Base-by-base conservation (phyloP, 305 asterid species). In the Fraxinus xanthoxyloides region DNA sequence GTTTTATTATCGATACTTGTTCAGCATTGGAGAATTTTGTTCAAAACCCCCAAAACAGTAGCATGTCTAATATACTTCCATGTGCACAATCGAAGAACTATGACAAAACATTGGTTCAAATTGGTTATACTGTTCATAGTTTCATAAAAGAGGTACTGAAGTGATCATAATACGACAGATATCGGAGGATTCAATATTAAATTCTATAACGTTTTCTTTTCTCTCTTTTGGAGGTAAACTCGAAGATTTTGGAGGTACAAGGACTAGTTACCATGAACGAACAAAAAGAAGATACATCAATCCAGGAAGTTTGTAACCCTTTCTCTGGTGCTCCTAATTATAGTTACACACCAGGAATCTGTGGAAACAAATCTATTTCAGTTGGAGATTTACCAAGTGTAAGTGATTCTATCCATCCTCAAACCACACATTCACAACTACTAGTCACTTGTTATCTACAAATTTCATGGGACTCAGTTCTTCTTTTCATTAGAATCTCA, bases 1-100 rank as follows among this genome's bases (percentile, higher is more conserved):
- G 92, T 72, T 90, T 87, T 85, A 86, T 89, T 43, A 78, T 74
- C 35, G 93, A 90, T 75, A 89, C 91, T 13, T 89, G 94, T 84
- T 59, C 85, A 43, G 85, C 90, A 63, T 46, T 91, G 80, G 85
- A 80, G 76, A 83, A 81, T 76, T 91, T 85, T 78, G 85, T 77
- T 63, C 85, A 86, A 72, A 86, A 85, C 67, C 89, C 91, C 28
- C 65, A 84, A 26, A 82, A 87, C 73, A 87, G 82, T 75, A 88
- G 90, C 86, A 84, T 88, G 5, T 72, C 81, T 23, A 63, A 69
- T 24, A 80, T 87, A 79, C 88, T 89, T 80, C 93, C 92, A 8
- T 90, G 95, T 74, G 86, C 86, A 40, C 80, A 87, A 7, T 63
- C 85, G 35, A 40, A 74, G 48, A 67, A 72, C 54, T 80, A 90